Evolutionary conservation across 2,329 filamentous ascomycete genomes (phyloP).

Genomic region (Alternaria dauci): DNA sequence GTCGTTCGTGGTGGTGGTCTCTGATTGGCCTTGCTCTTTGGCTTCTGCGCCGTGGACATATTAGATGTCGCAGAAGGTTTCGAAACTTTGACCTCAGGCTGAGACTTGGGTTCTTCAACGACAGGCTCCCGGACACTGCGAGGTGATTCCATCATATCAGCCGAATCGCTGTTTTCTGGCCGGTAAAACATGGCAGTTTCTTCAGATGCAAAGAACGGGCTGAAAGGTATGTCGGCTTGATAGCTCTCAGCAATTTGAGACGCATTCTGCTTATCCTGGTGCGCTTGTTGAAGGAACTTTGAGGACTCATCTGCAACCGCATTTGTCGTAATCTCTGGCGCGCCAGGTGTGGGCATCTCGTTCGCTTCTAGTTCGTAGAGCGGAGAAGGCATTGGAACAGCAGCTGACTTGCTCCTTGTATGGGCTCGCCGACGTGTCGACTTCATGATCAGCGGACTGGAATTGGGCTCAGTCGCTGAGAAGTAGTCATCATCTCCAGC

Average conservation of each 20-base stretch:
- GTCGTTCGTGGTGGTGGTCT: conserved; percentile 42
- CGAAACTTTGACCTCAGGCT: conserved; percentile 9
- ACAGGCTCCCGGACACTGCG: conserved; percentile 36
- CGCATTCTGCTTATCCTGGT: conserved; percentile 30
- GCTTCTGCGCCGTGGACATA: conserved; percentile 8
- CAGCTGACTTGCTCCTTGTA: conserved; percentile 40
- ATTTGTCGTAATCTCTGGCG: neutral
- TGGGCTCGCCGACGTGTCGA: conserved; percentile 30
- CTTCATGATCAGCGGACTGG: conserved; percentile 35
- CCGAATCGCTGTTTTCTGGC: conserved; percentile 13
- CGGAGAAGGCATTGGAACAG: conserved; percentile 24
- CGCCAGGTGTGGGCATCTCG: neutral
- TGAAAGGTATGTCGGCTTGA: conserved; percentile 38
- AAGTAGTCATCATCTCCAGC: conserved; percentile 43
- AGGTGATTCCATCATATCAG: conserved; percentile 21
- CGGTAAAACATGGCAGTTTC: neutral
- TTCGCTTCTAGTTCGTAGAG: conserved; percentile 16
- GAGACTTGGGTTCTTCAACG: conserved; percentile 23
- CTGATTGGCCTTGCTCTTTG: conserved; percentile 13
- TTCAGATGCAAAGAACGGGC: conserved; percentile 30
- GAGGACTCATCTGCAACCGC: conserved; percentile 14
- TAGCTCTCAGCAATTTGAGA: conserved; percentile 39
- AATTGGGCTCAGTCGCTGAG: conserved; percentile 24
- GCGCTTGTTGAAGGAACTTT: conserved; percentile 27
- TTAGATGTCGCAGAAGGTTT: conserved; percentile 18